phyloP scores from a whole-genome alignment of 164 flowering plant species.

The Paratinospora sagittata region DNA sequence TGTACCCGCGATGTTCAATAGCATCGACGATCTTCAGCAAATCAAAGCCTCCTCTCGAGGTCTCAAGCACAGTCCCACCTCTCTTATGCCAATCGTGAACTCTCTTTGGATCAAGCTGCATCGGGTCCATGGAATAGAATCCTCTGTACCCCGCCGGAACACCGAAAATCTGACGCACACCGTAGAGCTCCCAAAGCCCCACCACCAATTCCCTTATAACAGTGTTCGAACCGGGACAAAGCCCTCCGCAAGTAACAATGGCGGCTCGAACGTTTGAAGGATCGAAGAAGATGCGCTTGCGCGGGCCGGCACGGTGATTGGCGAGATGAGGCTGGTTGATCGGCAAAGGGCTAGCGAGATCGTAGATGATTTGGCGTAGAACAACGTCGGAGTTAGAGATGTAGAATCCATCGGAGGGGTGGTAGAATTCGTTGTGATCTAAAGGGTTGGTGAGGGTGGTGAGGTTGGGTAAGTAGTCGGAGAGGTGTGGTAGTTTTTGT shows the following conservation, averaged over 20 bases:
- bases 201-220: slow-evolving; percentile 76
- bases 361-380: slow-evolving; percentile 21
- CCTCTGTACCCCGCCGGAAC: slow-evolving; percentile 69
- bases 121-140: slow-evolving; percentile 48
- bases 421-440: slow-evolving; percentile 46
- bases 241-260: slow-evolving; percentile 80
- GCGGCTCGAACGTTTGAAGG: slow-evolving; percentile 40
- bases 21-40: slow-evolving; percentile 58
- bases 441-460: slow-evolving; percentile 42
- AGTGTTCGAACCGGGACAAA: slow-evolving; percentile 84
- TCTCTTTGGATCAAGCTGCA: slow-evolving; percentile 44
- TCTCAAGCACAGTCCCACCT: slow-evolving; percentile 68
- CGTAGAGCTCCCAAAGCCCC: slow-evolving; percentile 69
- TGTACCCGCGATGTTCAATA: slow-evolving; percentile 45
- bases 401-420: slow-evolving; percentile 31
- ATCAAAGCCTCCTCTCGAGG: slow-evolving; percentile 81
- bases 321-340: slow-evolving; percentile 17
- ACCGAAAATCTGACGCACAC: slow-evolving; percentile 61
- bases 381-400: slow-evolving; percentile 23
- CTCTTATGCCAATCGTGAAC: slow-evolving; percentile 60
- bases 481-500: slow-evolving; percentile 42
- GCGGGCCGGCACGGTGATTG: slow-evolving; percentile 77
- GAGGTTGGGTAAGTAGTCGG: slow-evolving; percentile 39
- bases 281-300: slow-evolving; percentile 44
- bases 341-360: slow-evolving; percentile 14